phyloP scores from a whole-genome alignment of 768 basidiomycete genomes.

The Lactifluus hygrophoroides region DNA sequence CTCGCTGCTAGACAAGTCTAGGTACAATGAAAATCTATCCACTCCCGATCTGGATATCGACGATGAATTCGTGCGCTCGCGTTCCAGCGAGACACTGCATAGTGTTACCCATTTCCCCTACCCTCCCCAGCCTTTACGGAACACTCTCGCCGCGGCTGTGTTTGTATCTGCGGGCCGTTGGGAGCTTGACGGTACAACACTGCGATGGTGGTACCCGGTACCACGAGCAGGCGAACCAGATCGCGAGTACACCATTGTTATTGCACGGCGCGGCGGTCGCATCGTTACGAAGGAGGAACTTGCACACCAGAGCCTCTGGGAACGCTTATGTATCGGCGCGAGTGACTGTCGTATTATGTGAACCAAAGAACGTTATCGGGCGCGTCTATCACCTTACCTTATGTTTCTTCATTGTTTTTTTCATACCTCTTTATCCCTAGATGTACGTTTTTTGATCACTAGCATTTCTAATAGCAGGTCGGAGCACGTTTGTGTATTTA shows the following conservation, averaged over 20 bases:
- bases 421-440: neutral
- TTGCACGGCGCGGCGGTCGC: slow-evolving; percentile 26
- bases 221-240: slow-evolving; percentile 25
- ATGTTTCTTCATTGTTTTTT: neutral
- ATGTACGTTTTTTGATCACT: neutral
- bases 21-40: slow-evolving; percentile 5
- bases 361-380: neutral
- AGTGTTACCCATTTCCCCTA: slow-evolving; percentile 12
- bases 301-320: slow-evolving; percentile 13
- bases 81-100: slow-evolving; percentile 17
- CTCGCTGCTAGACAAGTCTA: slow-evolving; percentile 6
- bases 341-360: slow-evolving; percentile 15
- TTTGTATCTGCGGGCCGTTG: slow-evolving; percentile 39
- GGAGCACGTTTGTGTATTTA: slow-evolving; percentile 2
- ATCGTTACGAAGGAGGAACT: slow-evolving; percentile 24
- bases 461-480: neutral
- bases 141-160: slow-evolving; percentile 52
- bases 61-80: neutral
- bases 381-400: neutral
- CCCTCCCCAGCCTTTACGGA: slow-evolving; percentile 11
- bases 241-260: slow-evolving; percentile 27
- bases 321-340: slow-evolving; percentile 7
- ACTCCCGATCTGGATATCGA: slow-evolving; percentile 6
- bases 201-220: slow-evolving; percentile 36
- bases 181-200: slow-evolving; percentile 39